Evolutionary conservation across 1,284 basidiomycete species (phyloP).

Genomic region (Ceratobasidium sp.): DNA sequence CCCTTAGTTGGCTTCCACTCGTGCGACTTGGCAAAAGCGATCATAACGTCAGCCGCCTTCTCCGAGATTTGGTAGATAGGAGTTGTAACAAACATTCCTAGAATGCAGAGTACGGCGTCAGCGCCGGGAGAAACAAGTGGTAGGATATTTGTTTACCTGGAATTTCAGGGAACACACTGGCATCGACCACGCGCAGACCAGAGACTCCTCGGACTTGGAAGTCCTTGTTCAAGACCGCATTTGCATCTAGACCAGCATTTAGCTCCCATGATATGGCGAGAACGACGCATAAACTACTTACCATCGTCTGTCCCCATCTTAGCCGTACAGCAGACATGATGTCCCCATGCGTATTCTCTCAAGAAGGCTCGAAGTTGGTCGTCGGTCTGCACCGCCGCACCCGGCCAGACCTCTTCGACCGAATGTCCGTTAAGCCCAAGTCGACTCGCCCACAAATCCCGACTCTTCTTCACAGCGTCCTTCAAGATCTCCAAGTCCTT

Average conservation of each 20-base stretch:
- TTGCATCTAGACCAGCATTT: background rate
- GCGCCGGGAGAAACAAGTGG: background rate
- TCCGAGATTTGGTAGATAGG: constrained; percentile 43
- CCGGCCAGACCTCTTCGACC: constrained; percentile 32
- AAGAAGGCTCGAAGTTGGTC: constrained; percentile 33
- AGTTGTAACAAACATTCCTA: constrained; percentile 44
- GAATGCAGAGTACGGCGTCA: background rate
- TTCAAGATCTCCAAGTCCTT: constrained; percentile 45
- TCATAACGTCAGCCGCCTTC: constrained; percentile 41
- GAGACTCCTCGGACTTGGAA: constrained; percentile 40
- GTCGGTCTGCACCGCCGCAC: constrained; percentile 33
- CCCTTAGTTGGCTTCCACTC: background rate
- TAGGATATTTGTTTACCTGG: constrained; percentile 1
- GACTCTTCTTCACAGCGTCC: constrained; percentile 44
- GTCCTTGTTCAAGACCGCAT: constrained; percentile 34
- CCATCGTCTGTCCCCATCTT: constrained; percentile 39
- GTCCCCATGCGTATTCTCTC: constrained; percentile 36
- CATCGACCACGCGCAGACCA: constrained; percentile 38
- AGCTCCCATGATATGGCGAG: background rate
- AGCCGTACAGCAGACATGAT: constrained; percentile 41
- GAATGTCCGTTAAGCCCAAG: constrained; percentile 35
- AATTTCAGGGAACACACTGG: constrained; percentile 36
- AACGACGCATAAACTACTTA: background rate
- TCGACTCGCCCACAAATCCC: constrained; percentile 35
- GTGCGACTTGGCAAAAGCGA: constrained; percentile 42